Conservation (phyloP, 2,329 filamentous ascomycete genomes). For the Aphanocladium album region DNA sequence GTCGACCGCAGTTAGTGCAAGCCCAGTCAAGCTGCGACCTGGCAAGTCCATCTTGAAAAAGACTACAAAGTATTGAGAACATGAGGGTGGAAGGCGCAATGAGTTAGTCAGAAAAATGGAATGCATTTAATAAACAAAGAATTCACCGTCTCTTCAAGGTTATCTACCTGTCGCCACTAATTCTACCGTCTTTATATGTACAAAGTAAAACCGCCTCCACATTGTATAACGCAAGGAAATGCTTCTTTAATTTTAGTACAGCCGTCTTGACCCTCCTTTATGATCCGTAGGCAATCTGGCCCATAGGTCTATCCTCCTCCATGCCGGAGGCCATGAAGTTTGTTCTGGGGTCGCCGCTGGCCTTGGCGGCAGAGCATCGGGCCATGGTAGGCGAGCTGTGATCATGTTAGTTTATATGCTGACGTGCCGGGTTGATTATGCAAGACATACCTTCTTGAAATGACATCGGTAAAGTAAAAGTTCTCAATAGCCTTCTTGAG, state of each 20-base stretch:
- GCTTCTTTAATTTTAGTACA: slow-evolving; percentile 34
- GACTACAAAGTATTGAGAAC: neutral
- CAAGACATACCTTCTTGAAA: slow-evolving; percentile 78
- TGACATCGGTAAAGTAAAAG: slow-evolving; percentile 97
- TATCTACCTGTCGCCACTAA: slow-evolving; percentile 10
- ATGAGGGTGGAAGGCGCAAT: neutral
- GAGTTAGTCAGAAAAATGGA: neutral
- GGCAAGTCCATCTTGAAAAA: slow-evolving; percentile 9
- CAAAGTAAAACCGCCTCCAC: slow-evolving; percentile 19
- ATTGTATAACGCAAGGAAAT: slow-evolving; percentile 26
- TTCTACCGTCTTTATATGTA: slow-evolving; percentile 13
- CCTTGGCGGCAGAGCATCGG: slow-evolving; percentile 90
- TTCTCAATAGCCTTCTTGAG: slow-evolving; percentile 86
- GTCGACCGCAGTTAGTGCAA: neutral
- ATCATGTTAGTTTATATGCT: slow-evolving; percentile 19
- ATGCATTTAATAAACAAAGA: neutral
- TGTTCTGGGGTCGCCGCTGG: slow-evolving; percentile 69
- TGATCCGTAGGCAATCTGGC: slow-evolving; percentile 55
- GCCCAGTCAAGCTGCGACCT: neutral
- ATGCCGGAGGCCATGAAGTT: slow-evolving; percentile 74
- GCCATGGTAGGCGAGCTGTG: slow-evolving; percentile 94
- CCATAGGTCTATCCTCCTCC: slow-evolving; percentile 57
- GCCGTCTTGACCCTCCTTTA: slow-evolving; percentile 29
- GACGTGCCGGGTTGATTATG: slow-evolving; percentile 8
- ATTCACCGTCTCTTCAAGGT: slow-evolving; percentile 8